These are phyloP conservation scores for Xylaria sp. DNA, from an alignment of 2,329 filamentous ascomycete genomes.

Conservation along the genomic window DNA sequence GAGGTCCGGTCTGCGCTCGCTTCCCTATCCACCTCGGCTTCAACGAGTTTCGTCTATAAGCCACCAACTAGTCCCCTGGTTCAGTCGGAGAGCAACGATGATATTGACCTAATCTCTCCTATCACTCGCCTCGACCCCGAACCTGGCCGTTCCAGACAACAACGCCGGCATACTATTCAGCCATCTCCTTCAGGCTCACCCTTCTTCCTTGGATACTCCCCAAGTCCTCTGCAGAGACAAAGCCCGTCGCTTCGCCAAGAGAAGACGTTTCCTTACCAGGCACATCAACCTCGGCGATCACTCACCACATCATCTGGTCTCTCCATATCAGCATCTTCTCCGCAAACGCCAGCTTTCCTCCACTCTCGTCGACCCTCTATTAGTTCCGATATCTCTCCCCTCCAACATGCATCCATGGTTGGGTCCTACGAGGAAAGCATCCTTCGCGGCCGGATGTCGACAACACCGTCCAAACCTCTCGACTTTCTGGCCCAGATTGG, in stretches of 20 bases:
- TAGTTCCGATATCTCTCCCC: slow-evolving; percentile 73
- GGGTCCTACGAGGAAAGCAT: slow-evolving; percentile 98
- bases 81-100: slow-evolving; percentile 84
- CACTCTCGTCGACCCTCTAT: slow-evolving; percentile 72
- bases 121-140: slow-evolving; percentile 58
- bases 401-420: slow-evolving; percentile 93
- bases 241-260: slow-evolving; percentile 61
- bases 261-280: slow-evolving; percentile 69
- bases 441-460: slow-evolving; percentile 93
- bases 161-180: slow-evolving; percentile 75
- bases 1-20: slow-evolving; percentile 57
- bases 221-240: slow-evolving; percentile 40
- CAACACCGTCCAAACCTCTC: slow-evolving; percentile 87
- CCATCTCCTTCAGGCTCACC: slow-evolving; percentile 59
- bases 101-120: slow-evolving; percentile 67
- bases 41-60: slow-evolving; percentile 82
- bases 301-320: slow-evolving; percentile 65
- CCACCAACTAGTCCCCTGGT: slow-evolving; percentile 92
- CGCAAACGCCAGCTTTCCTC: slow-evolving; percentile 57
- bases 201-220: slow-evolving; percentile 51
- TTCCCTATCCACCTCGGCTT: slow-evolving; percentile 73
- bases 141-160: slow-evolving; percentile 43
- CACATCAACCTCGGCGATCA: slow-evolving; percentile 79
- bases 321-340: slow-evolving; percentile 48
- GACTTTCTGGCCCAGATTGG: slow-evolving; percentile 96